A percentile compares a stretch with the other conserved stretches of the same genome.
phyloP scores from a whole-genome alignment of 169 alveolate genomes.

The Perkinsus olseni region DNA sequence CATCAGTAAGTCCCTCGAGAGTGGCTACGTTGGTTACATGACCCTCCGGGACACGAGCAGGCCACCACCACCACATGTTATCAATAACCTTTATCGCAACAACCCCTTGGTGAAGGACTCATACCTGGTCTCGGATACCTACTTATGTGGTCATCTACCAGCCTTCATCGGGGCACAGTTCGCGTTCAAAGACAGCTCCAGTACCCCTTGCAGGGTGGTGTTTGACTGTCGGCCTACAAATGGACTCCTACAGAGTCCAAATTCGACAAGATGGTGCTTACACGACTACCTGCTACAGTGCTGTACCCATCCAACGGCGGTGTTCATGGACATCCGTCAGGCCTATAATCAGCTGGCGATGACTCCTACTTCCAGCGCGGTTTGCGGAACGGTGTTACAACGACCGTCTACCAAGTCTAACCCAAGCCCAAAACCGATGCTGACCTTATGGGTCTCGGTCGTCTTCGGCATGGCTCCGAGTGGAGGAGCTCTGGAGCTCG shows the following conservation, averaged over 20 bases:
- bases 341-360: neutral
- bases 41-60: neutral
- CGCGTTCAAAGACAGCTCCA: neutral
- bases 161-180: neutral
- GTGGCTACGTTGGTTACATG: neutral
- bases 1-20: neutral
- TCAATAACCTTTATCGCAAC: neutral
- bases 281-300: neutral
- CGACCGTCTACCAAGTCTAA: neutral
- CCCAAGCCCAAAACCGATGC: neutral
- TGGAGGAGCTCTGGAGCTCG: neutral
- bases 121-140: neutral
- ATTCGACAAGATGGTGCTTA: neutral
- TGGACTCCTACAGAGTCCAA: neutral
- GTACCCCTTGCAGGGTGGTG: neutral
- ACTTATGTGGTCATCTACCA: neutral
- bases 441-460: neutral
- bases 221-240: neutral
- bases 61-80: neutral
- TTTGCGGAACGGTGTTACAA: neutral
- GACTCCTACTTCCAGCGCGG: neutral
- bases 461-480: neutral
- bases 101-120: neutral
- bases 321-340: neutral
- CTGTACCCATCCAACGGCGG: neutral